phyloP scores from a whole-genome alignment of 176 grass and related monocot genomes.

The Triticum dicoccoides region DNA sequence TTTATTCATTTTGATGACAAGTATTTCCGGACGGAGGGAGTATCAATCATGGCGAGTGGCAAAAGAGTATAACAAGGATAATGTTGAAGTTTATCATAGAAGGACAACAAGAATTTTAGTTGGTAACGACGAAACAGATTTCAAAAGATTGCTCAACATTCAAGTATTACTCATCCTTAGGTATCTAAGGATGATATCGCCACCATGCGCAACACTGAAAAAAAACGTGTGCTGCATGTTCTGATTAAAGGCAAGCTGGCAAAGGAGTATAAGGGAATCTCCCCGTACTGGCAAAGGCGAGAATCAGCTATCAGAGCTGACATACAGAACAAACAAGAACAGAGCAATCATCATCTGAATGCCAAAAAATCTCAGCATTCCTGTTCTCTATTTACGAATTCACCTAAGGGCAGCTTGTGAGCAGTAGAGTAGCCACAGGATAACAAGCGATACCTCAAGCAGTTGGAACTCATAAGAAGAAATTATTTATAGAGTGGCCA shows the following conservation, averaged over 20 bases:
- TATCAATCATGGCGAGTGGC: not conserved
- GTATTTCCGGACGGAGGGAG: too few species aligned
- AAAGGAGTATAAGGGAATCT: not conserved
- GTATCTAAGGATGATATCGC: too few species aligned
- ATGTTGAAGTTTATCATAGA: too few species aligned
- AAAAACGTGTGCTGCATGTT: not conserved
- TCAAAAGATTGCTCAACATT: too few species aligned
- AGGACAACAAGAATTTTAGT: too few species aligned
- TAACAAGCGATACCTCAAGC: not conserved
- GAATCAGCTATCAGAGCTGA: not conserved
- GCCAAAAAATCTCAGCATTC: not conserved
- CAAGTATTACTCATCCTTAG: too few species aligned
- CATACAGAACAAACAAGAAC: not conserved
- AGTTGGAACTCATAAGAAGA: not conserved
- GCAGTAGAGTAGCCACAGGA: not conserved
- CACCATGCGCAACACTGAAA: not conserved
- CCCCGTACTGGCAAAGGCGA: not conserved
- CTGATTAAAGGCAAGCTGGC: not conserved
- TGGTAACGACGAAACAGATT: too few species aligned
- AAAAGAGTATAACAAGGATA: not conserved
- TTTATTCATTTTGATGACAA: too few species aligned
- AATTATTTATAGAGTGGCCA: not conserved
- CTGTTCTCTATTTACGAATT: too few species aligned
- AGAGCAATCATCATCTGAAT: not conserved
- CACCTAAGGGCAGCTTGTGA: not conserved